Conservation (phyloP, 1,284 basidiomycete genomes). For the Apiotrichum montevideense region DNA sequence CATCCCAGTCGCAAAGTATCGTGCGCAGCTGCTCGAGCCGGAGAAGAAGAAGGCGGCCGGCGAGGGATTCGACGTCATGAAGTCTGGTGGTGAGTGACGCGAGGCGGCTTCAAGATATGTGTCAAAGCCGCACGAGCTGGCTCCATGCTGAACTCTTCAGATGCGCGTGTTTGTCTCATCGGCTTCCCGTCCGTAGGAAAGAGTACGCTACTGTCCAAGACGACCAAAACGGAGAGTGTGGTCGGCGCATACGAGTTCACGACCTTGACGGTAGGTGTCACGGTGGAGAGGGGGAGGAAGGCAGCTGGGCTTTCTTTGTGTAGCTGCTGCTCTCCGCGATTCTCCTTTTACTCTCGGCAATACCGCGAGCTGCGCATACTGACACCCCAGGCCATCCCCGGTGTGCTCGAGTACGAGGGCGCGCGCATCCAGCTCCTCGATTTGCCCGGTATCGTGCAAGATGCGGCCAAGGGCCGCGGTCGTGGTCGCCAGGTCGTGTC, state of each 20-base stretch:
- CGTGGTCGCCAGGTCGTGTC: constrained; percentile 90
- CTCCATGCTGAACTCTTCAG: constrained; percentile 54
- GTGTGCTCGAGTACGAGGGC: constrained; percentile 88
- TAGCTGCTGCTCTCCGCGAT: no score
- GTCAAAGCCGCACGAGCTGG: constrained; percentile 12
- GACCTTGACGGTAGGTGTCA: constrained; percentile 64
- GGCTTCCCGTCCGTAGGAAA: constrained; percentile 94
- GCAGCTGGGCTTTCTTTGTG: no score
- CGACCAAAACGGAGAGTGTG: constrained; percentile 82
- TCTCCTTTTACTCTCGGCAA: no score
- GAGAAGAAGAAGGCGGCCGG: constrained; percentile 69
- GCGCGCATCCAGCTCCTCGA: constrained; percentile 90
- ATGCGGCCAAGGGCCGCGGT: constrained; percentile 84
- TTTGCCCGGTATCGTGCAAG: constrained; percentile 96
- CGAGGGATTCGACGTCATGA: constrained; percentile 87
- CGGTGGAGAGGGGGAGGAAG: no score
- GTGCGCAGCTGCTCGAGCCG: constrained; percentile 82
- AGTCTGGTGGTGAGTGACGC: constrained; percentile 59
- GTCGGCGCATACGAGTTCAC: constrained; percentile 95
- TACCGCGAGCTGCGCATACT: not conserved
- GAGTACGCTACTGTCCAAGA: constrained; percentile 86
- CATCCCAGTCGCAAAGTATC: constrained; percentile 65
- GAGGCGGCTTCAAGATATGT: not conserved
- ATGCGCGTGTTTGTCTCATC: constrained; percentile 86
- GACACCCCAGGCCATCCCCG: constrained; percentile 70